Percentiles rank a stretch among this genome's conserved stretches.
These are phyloP conservation scores for Agrostemma githago DNA, from an alignment of 148 eudicot species.

Conservation along the genomic window DNA sequence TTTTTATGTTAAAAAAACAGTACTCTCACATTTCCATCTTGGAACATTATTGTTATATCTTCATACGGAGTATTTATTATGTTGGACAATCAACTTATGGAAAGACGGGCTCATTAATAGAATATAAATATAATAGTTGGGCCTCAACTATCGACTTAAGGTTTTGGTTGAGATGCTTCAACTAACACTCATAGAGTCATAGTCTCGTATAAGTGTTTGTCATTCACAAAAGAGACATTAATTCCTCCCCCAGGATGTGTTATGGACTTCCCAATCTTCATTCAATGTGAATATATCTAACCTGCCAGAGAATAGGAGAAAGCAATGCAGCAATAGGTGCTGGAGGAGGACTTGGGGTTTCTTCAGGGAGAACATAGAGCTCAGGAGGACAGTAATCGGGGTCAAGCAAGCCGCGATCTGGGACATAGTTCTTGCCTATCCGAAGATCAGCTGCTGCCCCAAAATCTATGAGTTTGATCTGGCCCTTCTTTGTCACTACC, in stretches of 20 bases:
- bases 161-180: too few species aligned
- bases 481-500: constrained; percentile 88
- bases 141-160: too few species aligned
- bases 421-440: constrained; percentile 86
- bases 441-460: constrained; percentile 97
- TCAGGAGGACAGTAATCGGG: constrained; percentile 98
- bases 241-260: too few species aligned
- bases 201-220: neutral
- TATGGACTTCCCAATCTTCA: neutral
- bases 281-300: neutral
- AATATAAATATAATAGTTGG: too few species aligned
- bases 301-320: constrained; percentile 96
- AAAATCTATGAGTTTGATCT: constrained; percentile 88
- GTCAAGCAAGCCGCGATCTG: constrained; percentile 72
- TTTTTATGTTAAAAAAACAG: neutral
- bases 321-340: constrained; percentile 92
- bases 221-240: neutral
- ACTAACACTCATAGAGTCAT: too few species aligned
- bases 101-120: neutral
- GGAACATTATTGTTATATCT: neutral
- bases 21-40: neutral
- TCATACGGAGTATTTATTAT: too few species aligned
- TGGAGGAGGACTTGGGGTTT: constrained; percentile 96
- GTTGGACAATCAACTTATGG: neutral
- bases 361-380: constrained; percentile 83